Evolutionary conservation across 768 basidiomycete genomes (phyloP).

Genomic region (Asterophora lycoperdoides): DNA sequence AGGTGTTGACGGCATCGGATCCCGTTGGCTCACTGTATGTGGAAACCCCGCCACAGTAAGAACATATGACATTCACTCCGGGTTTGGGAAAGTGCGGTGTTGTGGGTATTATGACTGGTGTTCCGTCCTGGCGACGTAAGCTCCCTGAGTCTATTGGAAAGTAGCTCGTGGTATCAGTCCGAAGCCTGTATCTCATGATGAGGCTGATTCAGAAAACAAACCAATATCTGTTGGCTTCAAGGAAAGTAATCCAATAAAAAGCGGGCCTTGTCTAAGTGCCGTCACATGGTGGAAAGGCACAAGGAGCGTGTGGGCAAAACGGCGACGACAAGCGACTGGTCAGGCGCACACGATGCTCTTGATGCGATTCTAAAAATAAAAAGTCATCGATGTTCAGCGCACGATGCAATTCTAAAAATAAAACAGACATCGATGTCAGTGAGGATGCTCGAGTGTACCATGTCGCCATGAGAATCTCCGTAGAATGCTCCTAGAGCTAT

Average conservation of each 20-base stretch:
- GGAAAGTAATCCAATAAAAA: background rate
- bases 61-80: background rate
- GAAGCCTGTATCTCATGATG: too few relatives aligned
- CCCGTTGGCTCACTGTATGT: background rate
- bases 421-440: background rate
- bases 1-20: background rate
- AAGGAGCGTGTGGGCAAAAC: background rate
- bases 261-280: background rate
- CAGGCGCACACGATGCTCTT: background rate
- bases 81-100: background rate
- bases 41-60: background rate
- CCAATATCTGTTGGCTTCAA: too few relatives aligned
- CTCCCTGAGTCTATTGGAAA: too few relatives aligned
- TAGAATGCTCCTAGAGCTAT: background rate
- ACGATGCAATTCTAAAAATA: constrained; percentile 5
- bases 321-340: background rate
- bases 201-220: too few relatives aligned
- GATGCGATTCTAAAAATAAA: constrained; percentile 4
- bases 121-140: too few relatives aligned
- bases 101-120: too few relatives aligned
- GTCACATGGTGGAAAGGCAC: constrained; percentile 2
- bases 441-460: background rate
- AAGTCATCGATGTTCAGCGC: background rate
- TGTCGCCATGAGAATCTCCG: background rate
- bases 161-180: too few relatives aligned